phyloP scores from a whole-genome alignment of 257 asterid species.

The Sherardia arvensis region DNA sequence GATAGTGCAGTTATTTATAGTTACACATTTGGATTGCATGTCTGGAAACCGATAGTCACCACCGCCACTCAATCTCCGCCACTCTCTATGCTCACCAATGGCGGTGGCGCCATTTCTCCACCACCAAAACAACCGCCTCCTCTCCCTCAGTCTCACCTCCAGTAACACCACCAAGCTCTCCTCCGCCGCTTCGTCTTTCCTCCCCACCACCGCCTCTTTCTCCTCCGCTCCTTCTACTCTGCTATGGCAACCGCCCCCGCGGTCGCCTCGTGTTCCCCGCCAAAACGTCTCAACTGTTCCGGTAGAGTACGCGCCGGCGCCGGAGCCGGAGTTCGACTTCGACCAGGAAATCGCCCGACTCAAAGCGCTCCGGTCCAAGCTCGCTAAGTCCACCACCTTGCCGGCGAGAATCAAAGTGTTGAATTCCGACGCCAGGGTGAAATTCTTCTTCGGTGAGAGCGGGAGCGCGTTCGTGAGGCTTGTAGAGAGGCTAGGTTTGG shows the following conservation, averaged over 20 bases:
- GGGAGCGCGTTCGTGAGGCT: constrained; percentile 30
- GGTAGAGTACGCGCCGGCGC: constrained; percentile 63
- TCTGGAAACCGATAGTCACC: neutral
- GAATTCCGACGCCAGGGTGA: constrained; percentile 59
- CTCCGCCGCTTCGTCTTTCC: constrained; percentile 14
- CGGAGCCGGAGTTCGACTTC: constrained; percentile 61
- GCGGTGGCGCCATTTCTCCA: constrained; percentile 26
- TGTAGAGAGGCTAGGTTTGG: constrained; percentile 39
- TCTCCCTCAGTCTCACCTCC: constrained; percentile 26
- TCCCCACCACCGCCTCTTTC: constrained; percentile 13
- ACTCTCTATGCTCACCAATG: neutral
- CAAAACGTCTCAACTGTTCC: constrained; percentile 77
- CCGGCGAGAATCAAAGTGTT: constrained; percentile 34
- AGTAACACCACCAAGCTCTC: constrained; percentile 13
- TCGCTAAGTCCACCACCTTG: constrained; percentile 35
- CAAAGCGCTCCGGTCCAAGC: constrained; percentile 29
- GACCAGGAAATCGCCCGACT: constrained; percentile 59
- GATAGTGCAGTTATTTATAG: neutral
- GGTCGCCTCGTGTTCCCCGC: constrained; percentile 23
- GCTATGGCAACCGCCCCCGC: constrained; percentile 16
- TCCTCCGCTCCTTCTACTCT: constrained; percentile 27
- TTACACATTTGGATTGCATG: neutral
- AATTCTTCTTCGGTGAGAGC: constrained; percentile 33
- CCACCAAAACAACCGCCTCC: constrained; percentile 14
- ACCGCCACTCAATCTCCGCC: neutral